Evolutionary conservation across 441 rosid species (phyloP), one percentile per base, ranked within the genome.

Genomic region (Gossypium gossypioides): DNA sequence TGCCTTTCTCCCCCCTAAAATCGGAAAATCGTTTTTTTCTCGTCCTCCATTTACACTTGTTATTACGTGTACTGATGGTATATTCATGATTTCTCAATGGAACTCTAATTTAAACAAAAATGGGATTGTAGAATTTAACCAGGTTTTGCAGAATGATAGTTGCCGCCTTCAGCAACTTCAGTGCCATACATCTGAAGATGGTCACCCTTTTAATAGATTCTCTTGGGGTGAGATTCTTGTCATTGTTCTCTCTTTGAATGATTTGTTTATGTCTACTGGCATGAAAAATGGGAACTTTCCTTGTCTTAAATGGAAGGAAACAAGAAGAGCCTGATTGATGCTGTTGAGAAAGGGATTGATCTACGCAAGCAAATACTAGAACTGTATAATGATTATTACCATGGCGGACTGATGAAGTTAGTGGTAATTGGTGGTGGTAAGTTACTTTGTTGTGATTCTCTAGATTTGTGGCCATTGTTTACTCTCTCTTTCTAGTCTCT

Each of bases 371-470:
- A 83, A 24, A 88, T 95, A 72, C 15, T 87, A 78, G 85, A 86
- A 80, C 69, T 92, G 76, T 95, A 89, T 76, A 75, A 74, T 66
- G 85, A 87, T 64, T 82, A 86, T 81, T 92, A 95, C 77, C 89
- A 87, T 73, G 97, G 99, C 80, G 95, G 93, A 70, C 68, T 87
- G 76, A 95, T 95, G 99, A 95, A 92, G 83, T 86, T 95, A 61
- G 97, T 89, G 79, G 91, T 95, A 76, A 92, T 95, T 72, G 99
- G 99, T 73, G 99, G 97, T 81, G 99, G 99, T 91, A 83, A 81
- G 48, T 37, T 74, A 72, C 71, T 50, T 10, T 74, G 32, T 46
- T 42, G 16, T 66, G 50, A 66, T 73, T 70, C 55, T 80, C 74
- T 61, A 18, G 50, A 29, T 74, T 9, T 42, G 24, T 69, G 22